Conservation (phyloP, 805 yeast species). For the Starmerella etchellsii region DNA sequence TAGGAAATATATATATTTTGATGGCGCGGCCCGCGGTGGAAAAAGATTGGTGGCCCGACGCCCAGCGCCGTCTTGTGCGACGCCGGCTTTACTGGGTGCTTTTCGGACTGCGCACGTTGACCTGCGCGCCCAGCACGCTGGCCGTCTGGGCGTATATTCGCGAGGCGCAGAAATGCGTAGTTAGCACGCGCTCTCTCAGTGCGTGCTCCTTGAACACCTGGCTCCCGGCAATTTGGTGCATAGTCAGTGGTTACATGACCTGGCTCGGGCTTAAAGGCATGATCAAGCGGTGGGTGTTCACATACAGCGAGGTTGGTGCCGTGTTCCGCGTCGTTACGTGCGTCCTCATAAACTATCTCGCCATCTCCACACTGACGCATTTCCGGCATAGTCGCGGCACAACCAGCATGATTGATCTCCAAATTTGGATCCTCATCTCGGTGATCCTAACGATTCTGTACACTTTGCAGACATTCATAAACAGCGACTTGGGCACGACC, state of each 20-base stretch:
- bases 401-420: conserved; percentile 59
- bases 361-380: conserved; percentile 55
- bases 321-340: conserved; percentile 74
- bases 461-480: conserved; percentile 76
- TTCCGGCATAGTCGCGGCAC: conserved; percentile 41
- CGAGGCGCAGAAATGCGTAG: conserved; percentile 25
- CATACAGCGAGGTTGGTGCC: conserved; percentile 78
- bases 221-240: conserved; percentile 55
- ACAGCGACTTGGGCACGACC: conserved; percentile 39
- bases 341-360: conserved; percentile 56
- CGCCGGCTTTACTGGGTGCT: conserved; percentile 18
- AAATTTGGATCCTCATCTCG: conserved; percentile 85
- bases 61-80: conserved; percentile 11
- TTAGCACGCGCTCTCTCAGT: conserved; percentile 3
- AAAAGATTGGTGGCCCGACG: conserved; percentile 2
- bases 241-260: conserved; percentile 74
- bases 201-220: conserved; percentile 18
- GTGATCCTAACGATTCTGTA: conserved; percentile 69
- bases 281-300: conserved; percentile 84
- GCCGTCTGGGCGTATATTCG: conserved; percentile 32
- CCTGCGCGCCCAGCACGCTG: conserved; percentile 52
- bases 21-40: too few relatives aligned
- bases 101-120: conserved; percentile 37
- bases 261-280: conserved; percentile 77
- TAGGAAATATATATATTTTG: too few relatives aligned